These are phyloP conservation scores for Aspergillus uvarum DNA, from an alignment of 2,329 filamentous ascomycete genomes.

Conservation along the genomic window DNA sequence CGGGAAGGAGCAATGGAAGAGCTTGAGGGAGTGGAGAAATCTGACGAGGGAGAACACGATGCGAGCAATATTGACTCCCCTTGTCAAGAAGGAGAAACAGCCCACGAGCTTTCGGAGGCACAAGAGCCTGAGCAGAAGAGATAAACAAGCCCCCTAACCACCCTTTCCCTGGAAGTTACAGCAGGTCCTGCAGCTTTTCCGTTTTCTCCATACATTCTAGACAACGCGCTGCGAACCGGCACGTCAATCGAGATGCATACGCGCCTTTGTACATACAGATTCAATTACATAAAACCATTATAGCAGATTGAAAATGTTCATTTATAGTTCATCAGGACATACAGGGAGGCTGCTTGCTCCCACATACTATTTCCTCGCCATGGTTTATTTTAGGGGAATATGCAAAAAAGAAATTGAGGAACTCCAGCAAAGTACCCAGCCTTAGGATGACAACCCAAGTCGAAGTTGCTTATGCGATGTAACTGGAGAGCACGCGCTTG, in stretches of 20 bases:
- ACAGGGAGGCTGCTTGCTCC: neutral
- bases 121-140: neutral
- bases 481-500: slow-evolving; percentile 48
- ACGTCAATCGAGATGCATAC: neutral
- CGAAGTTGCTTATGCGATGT: slow-evolving; percentile 39
- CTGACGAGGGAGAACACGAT: slow-evolving; percentile 15
- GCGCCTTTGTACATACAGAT: neutral
- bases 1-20: slow-evolving; percentile 13
- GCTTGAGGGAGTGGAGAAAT: slow-evolving; percentile 15
- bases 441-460: neutral
- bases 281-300: neutral
- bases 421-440: neutral
- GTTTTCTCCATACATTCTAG: neutral
- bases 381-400: slow-evolving; percentile 2
- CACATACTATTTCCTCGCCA: neutral
- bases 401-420: neutral
- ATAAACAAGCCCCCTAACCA: neutral
- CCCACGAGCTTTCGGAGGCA: neutral
- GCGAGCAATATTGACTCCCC: slow-evolving; percentile 10
- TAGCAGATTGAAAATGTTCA: slow-evolving; percentile 9
- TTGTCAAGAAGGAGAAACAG: neutral
- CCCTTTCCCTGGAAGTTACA: neutral
- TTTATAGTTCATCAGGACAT: slow-evolving; percentile 17
- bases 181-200: neutral
- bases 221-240: neutral